A percentile compares a stretch with the other conserved stretches of the same genome.
Conservation (phyloP, 2,329 filamentous ascomycete species). For the Pseudocercospora pini-densiflorae region DNA sequence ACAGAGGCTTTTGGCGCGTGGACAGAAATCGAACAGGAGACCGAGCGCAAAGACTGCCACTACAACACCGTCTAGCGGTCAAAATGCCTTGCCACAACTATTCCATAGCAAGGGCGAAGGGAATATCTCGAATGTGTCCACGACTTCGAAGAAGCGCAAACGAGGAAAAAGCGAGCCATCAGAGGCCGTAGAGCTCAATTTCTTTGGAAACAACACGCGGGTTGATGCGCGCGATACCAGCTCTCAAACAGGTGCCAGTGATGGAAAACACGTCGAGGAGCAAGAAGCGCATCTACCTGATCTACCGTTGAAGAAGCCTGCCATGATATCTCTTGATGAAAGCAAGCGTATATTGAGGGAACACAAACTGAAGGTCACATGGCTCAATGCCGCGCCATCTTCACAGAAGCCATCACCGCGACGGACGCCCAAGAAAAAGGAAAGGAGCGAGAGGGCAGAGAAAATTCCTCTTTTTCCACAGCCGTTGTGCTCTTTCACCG, state of each 20-base stretch:
- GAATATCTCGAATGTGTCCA: constrained; percentile 7
- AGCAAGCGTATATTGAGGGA: constrained; percentile 40
- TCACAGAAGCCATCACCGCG: constrained; percentile 27
- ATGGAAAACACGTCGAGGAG: not conserved
- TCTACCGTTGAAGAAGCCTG: not conserved
- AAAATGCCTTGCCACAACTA: constrained; percentile 69
- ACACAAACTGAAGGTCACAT: constrained; percentile 41
- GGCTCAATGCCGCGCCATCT: constrained; percentile 33
- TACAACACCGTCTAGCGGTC: constrained; percentile 68
- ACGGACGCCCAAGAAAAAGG: constrained; percentile 49
- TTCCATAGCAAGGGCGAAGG: constrained; percentile 48
- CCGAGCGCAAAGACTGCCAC: constrained; percentile 38
- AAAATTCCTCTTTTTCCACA: constrained; percentile 73
- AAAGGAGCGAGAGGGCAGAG: constrained; percentile 39
- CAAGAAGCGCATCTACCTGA: not conserved
- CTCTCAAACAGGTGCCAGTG: not conserved
- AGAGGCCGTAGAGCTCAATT: constrained; percentile 47
- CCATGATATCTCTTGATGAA: constrained; percentile 19
- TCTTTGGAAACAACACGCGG: constrained; percentile 42
- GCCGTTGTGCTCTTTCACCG: constrained; percentile 76
- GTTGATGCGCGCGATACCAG: constrained; percentile 1
- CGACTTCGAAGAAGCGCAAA: constrained; percentile 48
- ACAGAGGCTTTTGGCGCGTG: constrained; percentile 72
- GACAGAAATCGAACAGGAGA: constrained; percentile 62
- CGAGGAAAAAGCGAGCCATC: constrained; percentile 36